Evolutionary conservation across 164 flowering plant genomes (phyloP), one percentile per base, ranked within the genome.

Genomic region (Tetrastigma voinierianum): DNA sequence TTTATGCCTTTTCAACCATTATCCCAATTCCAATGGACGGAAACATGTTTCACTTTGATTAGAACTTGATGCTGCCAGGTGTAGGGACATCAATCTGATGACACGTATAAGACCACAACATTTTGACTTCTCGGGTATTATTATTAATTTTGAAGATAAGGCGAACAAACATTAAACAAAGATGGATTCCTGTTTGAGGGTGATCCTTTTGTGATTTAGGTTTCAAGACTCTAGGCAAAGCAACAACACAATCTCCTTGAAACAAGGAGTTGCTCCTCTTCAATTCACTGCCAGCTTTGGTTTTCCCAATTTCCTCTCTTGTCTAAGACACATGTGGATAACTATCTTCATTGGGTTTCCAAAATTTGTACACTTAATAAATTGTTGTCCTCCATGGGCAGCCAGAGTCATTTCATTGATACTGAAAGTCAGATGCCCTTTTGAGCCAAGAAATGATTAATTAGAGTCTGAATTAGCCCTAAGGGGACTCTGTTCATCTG

Each of bases 191-290:
- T 54, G 32, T 51, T 61, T 20, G 63, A 64, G n/a, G 57, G 49
- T 12, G 14, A 51, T 46, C 47, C 11, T 61, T 24, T 18, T 16
- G 25, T 5, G 19, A 12, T 15, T 51, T 57, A 25, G 9, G 32
- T 46, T n/a, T 5, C 6, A 4, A 12, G 24, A 13, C 14, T 44
- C 44, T 25, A 70, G n/a, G 65, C n/a, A 23, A 23, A 19, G 60
- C 60, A 60, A 67, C 61, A 71, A 49, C 59, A 76, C 43, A 65
- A 66, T 70, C 72, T 70, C 75, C 79, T 65, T 62, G 67, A 68
- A 53, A 77, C 77, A 65, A 49, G 77, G 75, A 57, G 71, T 64
- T 66, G 23, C 67, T 68, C 75, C 59, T 65, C 62, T 59, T 53
- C 59, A 64, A 51, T 52, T 44, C 75, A 52, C 61, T 44, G 73